Base-by-base conservation (phyloP, 2,329 filamentous ascomycete genomes). In the Colletotrichum plurivorum region DNA sequence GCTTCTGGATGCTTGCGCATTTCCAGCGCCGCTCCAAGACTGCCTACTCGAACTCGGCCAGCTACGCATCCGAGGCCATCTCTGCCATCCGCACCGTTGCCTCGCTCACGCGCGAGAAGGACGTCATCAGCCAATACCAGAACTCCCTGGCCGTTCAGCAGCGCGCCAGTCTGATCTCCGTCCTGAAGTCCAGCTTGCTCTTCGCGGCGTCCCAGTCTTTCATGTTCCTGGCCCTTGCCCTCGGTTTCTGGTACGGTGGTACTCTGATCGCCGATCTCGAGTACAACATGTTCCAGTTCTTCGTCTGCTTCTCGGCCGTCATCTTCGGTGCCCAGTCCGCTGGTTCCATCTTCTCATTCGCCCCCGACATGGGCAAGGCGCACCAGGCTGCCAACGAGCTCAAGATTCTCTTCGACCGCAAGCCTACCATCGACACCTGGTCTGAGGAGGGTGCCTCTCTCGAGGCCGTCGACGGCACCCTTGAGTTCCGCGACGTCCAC, bases 51-150 rank as follows among this genome's bases (percentile, higher is more conserved):
- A 84, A 87, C 66, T 95, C 94, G 67, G 95, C 95, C 8, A 92
- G 91, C 64, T 97, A 93, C 77, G 96, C 96, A 12, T 96, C 95
- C 54, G 96, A 99, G 80, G 95, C 95, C 51, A 97, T 97, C 39
- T 95, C 94, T 2, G 93, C 95, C 7, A 98, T 98, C 73, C 92
- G 95, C 59, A 98, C 96, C 2, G 95, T 98, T 10, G 95, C 95
- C 4, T 93, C 94, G 9, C 87, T 99, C 52, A 97, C 95, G 0
- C 89, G 95, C 10, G 96, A 99, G 81, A 81, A 88, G 0, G 94
- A 97, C 75, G 94, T 98, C 3, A 87, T 94, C 74, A 75, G 81
- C 2, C 86, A 90, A 60, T 99, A 97, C 82, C 91, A 88, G 69
- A 78, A 80, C 2, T 89, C 89, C 56, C 87, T 96, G 39, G 90